These are phyloP conservation scores for Cystoderma amianthinum DNA, from an alignment of 768 basidiomycete species.

Conservation along the genomic window DNA sequence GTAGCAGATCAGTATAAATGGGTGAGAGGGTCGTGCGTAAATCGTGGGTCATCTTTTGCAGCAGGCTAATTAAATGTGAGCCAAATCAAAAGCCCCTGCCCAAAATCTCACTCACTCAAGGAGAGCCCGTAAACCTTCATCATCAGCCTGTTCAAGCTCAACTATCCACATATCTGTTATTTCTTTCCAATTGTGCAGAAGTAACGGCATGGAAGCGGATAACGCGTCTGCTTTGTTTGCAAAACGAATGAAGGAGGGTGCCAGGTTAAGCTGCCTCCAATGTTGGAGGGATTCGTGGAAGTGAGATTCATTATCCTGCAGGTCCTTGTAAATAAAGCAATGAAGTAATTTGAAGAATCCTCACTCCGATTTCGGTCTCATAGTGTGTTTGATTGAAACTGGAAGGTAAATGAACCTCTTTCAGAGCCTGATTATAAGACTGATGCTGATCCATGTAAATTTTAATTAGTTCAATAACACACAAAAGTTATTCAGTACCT, in stretches of 20 bases:
- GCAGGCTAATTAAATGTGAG: conserved; percentile 36
- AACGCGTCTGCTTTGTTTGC: conserved; percentile 52
- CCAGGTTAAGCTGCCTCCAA: conserved; percentile 77
- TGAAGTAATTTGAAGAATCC: conserved; percentile 15
- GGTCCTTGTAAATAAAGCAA: not conserved
- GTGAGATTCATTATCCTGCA: conserved; percentile 70
- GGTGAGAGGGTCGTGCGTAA: conserved; percentile 72
- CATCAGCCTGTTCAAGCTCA: conserved; percentile 52
- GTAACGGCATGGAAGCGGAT: conserved; percentile 70
- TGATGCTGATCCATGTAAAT: conserved; percentile 45
- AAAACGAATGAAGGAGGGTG: conserved; percentile 68
- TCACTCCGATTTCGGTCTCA: conserved; percentile 54
- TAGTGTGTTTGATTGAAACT: conserved; percentile 47
- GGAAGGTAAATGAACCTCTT: conserved; percentile 68
- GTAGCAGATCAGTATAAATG: conserved; percentile 48
- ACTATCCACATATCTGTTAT: conserved; percentile 60
- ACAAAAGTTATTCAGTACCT: conserved; percentile 25
- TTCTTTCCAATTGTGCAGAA: conserved; percentile 74
- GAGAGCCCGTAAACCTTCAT: conserved; percentile 67
- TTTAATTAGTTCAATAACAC: not conserved
- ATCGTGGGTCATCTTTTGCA: conserved; percentile 76
- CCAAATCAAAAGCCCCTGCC: not conserved
- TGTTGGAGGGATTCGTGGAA: conserved; percentile 70
- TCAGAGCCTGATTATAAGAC: conserved; percentile 62
- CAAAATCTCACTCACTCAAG: conserved; percentile 53